Conservation (phyloP, 768 basidiomycete genomes). For the Termitomyces sp. region DNA sequence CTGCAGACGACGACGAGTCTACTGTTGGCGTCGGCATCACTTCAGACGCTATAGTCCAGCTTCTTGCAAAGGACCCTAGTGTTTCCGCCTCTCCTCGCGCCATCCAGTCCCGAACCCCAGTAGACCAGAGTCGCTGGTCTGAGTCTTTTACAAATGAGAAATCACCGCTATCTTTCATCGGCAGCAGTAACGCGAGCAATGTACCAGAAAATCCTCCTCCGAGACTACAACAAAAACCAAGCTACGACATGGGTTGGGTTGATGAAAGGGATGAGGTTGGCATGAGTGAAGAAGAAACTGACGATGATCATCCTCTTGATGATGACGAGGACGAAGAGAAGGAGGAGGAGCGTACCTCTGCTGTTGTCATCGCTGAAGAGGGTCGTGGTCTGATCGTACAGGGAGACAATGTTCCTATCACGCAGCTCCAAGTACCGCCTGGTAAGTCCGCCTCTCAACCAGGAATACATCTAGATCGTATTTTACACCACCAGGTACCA, state of each 20-base stretch:
- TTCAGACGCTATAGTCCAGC: conserved; percentile 58
- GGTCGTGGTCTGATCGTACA: conserved; percentile 80
- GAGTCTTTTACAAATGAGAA: conserved; percentile 60
- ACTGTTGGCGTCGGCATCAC: conserved; percentile 52
- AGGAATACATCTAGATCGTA: neutral
- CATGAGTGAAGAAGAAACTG: conserved; percentile 31
- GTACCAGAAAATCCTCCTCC: conserved; percentile 42
- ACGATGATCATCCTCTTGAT: conserved; percentile 31
- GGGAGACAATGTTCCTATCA: conserved; percentile 55
- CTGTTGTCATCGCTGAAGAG: conserved; percentile 76
- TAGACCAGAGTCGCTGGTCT: conserved; percentile 72
- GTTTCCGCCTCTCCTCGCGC: conserved; percentile 36
- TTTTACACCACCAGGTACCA: conserved; percentile 58
- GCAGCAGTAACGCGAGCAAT: conserved; percentile 32
- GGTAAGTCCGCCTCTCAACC: conserved; percentile 43
- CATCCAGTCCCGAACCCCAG: conserved; percentile 41
- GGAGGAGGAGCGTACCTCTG: conserved; percentile 70
- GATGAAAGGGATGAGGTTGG: conserved; percentile 45
- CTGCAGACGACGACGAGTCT: conserved; percentile 57
- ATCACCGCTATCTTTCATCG: conserved; percentile 67
- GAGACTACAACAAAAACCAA: conserved; percentile 56
- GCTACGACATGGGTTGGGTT: conserved; percentile 74
- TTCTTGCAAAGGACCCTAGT: conserved; percentile 48
- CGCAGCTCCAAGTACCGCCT: conserved; percentile 59
- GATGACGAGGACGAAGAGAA: conserved; percentile 46